Conservation (phyloP, 768 basidiomycete genomes). For the Royoungia palumana region DNA sequence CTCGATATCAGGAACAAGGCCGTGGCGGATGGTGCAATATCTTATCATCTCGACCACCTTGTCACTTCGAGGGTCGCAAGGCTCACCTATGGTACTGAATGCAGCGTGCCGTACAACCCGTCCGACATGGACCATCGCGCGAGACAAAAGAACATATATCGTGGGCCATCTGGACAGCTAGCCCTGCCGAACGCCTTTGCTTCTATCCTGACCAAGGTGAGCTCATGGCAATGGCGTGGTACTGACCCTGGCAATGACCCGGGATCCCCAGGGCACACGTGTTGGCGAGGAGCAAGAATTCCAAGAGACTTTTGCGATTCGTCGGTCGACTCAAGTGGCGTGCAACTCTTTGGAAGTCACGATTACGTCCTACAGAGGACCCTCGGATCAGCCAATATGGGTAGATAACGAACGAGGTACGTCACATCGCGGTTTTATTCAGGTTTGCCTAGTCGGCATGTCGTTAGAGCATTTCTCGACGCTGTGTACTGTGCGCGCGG, state of each 20-base stretch:
- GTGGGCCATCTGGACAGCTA: conserved; percentile 36
- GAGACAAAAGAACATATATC: conserved; percentile 32
- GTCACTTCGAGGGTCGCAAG: conserved; percentile 48
- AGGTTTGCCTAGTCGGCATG: not conserved
- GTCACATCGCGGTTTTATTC: not conserved
- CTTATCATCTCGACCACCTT: conserved; percentile 43
- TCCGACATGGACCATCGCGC: conserved; percentile 39
- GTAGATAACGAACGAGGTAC: conserved; percentile 33
- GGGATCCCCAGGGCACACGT: conserved; percentile 37
- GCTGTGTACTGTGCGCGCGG: conserved; percentile 35
- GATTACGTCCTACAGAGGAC: conserved; percentile 34
- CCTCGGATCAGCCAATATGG: conserved; percentile 28
- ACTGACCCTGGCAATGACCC: not conserved
- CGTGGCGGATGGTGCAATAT: conserved; percentile 50
- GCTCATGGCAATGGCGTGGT: not conserved
- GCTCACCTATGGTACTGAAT: conserved; percentile 46
- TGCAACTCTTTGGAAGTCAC: conserved; percentile 21
- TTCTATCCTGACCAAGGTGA: conserved; percentile 42
- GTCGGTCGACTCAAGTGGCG: conserved; percentile 20
- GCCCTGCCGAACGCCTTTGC: conserved; percentile 41
- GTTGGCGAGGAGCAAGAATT: conserved; percentile 47
- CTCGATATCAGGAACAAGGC: conserved; percentile 40
- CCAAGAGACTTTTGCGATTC: conserved; percentile 34
- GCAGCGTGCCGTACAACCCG: conserved; percentile 34
- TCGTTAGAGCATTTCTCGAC: conserved; percentile 32